phyloP scores from a whole-genome alignment of 2,329 filamentous ascomycete species.

The Canariomyces notabilis region DNA sequence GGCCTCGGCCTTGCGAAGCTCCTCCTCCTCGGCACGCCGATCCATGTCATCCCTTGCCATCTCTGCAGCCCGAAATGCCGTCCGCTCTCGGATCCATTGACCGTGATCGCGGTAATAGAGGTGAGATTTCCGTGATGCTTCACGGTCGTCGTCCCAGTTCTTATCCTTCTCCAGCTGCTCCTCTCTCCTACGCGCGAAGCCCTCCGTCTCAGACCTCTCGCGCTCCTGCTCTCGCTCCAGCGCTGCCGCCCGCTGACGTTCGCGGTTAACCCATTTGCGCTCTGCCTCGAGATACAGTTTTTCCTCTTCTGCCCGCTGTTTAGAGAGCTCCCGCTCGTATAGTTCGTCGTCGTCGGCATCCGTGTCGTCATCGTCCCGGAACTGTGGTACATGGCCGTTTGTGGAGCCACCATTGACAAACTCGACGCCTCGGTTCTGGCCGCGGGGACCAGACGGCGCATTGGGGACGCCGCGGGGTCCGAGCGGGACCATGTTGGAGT shows the following conservation, averaged over 20 bases:
- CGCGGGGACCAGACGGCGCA: constrained; percentile 62
- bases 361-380: constrained; percentile 77
- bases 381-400: constrained; percentile 52
- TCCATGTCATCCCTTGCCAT: constrained; percentile 75
- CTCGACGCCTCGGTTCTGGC: constrained; percentile 58
- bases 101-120: constrained; percentile 85
- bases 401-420: constrained; percentile 77
- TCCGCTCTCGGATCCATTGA: constrained; percentile 78
- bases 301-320: constrained; percentile 69
- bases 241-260: constrained; percentile 76
- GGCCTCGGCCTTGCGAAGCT: constrained; percentile 62
- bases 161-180: constrained; percentile 59
- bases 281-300: constrained; percentile 81
- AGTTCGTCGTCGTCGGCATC: constrained; percentile 85
- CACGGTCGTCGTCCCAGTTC: constrained; percentile 88
- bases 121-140: constrained; percentile 65
- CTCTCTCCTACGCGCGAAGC: constrained; percentile 60
- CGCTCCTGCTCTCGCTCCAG: constrained; percentile 79
- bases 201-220: constrained; percentile 68
- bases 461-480: constrained; percentile 68
- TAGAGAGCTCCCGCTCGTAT: constrained; percentile 64
- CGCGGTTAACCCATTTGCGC: constrained; percentile 84
- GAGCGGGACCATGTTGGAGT: constrained; percentile 67
- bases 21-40: constrained; percentile 69
- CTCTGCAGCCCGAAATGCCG: constrained; percentile 67